Evolutionary conservation across 2,329 filamentous ascomycete genomes (phyloP), one percentile per base, ranked within the genome.

Genomic region (Arthroderma sp.): DNA sequence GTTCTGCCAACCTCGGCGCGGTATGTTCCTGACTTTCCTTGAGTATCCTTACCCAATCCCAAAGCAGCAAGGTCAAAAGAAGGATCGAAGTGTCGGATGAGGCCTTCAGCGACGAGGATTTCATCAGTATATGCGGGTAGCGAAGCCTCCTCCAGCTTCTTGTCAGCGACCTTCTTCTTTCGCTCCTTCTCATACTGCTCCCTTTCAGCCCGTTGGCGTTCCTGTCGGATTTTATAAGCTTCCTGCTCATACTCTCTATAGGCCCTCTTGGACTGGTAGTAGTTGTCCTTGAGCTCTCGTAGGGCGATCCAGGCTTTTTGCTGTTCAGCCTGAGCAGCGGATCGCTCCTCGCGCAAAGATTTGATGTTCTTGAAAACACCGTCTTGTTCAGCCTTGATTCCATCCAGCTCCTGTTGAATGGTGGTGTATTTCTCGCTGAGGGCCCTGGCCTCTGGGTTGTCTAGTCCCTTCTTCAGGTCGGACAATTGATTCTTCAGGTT

Each of bases 31-130:
- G 80, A 73, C 38, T 60, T 48, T 11, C 54, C 54, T 54, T 64
- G 65, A 65, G 68, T 66, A 47, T 62, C 49, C 64, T 69, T 66
- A 45, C 61, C 63, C 42, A 65, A 55, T 70, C 78, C 65, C 73
- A 72, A 50, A 75, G 75, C 48, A 71, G 76, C 30, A 66, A 76
- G 69, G 83, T 85, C 67, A 83, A 85, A 60, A 74, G 61, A 76
- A 1, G 89, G 89, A 64, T 96, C 88, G 54, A 96, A 89, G 74
- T 89, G 89, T 54, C 82, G 80, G 55, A 96, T 84, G 38, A 98
- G 74, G 61, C 80, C 83, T 69, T 91, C 85, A 50, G 86, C 85
- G 43, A 83, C 83, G 57, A 87, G 77, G 59, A 98, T 94, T 70
- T 98, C 87, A 56, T 95, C 86, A 39, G 86, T 74, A 72, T 86